phyloP scores from a whole-genome alignment of 352 stramenopile species.

The Sclerospora graminicola region DNA sequence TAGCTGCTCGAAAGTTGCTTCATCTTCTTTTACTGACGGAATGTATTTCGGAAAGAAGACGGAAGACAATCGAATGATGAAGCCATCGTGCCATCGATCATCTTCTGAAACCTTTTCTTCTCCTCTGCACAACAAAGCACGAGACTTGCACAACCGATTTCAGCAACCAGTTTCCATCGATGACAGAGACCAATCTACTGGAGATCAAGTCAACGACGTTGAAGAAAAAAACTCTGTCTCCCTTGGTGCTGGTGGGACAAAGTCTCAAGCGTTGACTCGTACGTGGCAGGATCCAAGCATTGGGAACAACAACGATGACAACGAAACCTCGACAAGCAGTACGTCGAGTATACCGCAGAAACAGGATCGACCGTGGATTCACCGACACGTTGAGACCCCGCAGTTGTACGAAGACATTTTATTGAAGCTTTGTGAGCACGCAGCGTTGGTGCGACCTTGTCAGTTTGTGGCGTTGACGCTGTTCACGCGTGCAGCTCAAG shows the following conservation, averaged over 20 bases:
- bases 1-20: constrained; percentile 13
- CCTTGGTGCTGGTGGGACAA: too few species aligned
- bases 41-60: constrained; percentile 19
- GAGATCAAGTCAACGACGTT: too few species aligned
- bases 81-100: constrained; percentile 6
- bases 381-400: constrained; percentile 22
- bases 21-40: constrained; percentile 13
- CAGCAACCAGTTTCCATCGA: not conserved
- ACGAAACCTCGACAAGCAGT: constrained; percentile 18
- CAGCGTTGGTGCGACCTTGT: constrained; percentile 24
- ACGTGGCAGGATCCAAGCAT: too few species aligned
- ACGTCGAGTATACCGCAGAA: not conserved
- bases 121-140: constrained; percentile 3
- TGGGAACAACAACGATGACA: constrained; percentile 12
- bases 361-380: constrained; percentile 15
- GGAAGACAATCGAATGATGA: constrained; percentile 2
- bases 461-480: constrained; percentile 55
- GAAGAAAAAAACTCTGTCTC: not conserved
- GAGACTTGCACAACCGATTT: not conserved
- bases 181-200: constrained; percentile 15
- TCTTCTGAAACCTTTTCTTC: constrained; percentile 11
- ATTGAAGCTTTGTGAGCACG: constrained; percentile 40
- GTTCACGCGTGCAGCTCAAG: constrained; percentile 16
- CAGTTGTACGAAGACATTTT: constrained; percentile 44
- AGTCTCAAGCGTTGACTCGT: too few species aligned